Conservation (phyloP, 495 filamentous ascomycete genomes). For the Penicillium flavigenum region DNA sequence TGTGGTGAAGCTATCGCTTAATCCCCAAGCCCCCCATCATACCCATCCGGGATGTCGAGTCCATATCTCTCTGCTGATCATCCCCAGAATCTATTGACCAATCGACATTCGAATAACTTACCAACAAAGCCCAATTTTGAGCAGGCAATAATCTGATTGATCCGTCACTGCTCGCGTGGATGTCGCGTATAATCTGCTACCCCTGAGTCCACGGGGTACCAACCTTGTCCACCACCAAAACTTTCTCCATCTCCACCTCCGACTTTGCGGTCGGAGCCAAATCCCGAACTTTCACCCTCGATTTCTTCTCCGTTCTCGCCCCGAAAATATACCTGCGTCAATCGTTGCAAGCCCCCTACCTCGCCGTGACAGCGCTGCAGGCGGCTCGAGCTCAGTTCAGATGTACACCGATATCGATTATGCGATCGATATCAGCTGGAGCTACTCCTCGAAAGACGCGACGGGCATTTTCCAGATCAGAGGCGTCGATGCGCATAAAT, state of each 20-base stretch:
- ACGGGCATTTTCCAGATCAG: slow-evolving; percentile 30
- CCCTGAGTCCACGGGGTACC: slow-evolving; percentile 6
- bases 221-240: slow-evolving; percentile 19
- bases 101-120: slow-evolving; percentile 8
- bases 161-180: slow-evolving; percentile 44
- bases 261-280: slow-evolving; percentile 40
- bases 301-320: slow-evolving; percentile 81
- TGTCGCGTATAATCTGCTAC: slow-evolving; percentile 46
- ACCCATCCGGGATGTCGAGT: no score
- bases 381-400: slow-evolving; percentile 33
- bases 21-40: no score
- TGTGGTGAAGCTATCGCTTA: no score
- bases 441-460: slow-evolving; percentile 25
- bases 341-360: slow-evolving; percentile 64
- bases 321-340: slow-evolving; percentile 76
- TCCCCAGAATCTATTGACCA: background rate
- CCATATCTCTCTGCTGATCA: background rate
- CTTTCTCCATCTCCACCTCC: slow-evolving; percentile 22
- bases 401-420: slow-evolving; percentile 49
- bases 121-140: slow-evolving; percentile 43
- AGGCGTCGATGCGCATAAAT: slow-evolving; percentile 25
- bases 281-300: slow-evolving; percentile 33
- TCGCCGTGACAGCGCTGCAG: slow-evolving; percentile 57
- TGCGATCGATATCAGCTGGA: slow-evolving; percentile 19
- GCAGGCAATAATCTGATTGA: slow-evolving; percentile 42